Evolutionary conservation across 495 filamentous ascomycete species (phyloP).

Genomic region (Aspergillus affinis): DNA sequence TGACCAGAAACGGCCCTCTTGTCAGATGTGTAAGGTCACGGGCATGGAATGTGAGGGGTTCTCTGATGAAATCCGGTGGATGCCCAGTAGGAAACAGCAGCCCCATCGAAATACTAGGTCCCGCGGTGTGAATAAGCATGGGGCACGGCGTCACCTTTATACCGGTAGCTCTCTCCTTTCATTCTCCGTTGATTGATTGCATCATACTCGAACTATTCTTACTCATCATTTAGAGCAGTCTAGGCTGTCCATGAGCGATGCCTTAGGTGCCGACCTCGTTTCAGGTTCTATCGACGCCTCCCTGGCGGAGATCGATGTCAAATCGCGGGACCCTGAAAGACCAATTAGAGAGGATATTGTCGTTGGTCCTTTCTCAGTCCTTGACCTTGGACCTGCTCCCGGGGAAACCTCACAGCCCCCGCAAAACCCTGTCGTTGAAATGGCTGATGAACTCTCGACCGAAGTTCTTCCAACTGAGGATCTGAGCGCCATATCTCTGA

Average conservation of each 20-base stretch:
- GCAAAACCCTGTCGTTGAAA: background rate
- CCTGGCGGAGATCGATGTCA: conserved; percentile 30
- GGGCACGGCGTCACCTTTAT: conserved; percentile 34
- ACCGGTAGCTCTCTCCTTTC: conserved; percentile 20
- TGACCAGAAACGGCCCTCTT: conserved; percentile 39
- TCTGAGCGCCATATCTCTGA: background rate
- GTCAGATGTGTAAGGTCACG: conserved; percentile 29
- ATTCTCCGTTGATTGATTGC: background rate
- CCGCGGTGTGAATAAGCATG: conserved; percentile 18
- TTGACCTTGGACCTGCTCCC: conserved; percentile 21
- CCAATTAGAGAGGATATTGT: conserved; percentile 25
- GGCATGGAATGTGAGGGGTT: conserved; percentile 35
- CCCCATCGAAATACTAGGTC: conserved; percentile 4
- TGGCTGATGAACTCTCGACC: background rate
- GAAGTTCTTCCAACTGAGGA: background rate
- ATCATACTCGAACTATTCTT: background rate
- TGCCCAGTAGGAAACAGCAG: conserved; percentile 14
- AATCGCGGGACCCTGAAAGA: conserved; percentile 25
- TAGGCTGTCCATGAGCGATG: conserved; percentile 33
- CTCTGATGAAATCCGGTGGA: conserved; percentile 33
- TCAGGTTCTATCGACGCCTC: conserved; percentile 36
- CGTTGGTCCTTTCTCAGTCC: conserved; percentile 34
- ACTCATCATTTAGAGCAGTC: conserved; percentile 25
- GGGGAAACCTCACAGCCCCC: background rate
- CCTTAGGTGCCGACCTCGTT: conserved; percentile 23